Conservation (phyloP, 2,329 filamentous ascomycete genomes). For the Emmonsia crescens region DNA sequence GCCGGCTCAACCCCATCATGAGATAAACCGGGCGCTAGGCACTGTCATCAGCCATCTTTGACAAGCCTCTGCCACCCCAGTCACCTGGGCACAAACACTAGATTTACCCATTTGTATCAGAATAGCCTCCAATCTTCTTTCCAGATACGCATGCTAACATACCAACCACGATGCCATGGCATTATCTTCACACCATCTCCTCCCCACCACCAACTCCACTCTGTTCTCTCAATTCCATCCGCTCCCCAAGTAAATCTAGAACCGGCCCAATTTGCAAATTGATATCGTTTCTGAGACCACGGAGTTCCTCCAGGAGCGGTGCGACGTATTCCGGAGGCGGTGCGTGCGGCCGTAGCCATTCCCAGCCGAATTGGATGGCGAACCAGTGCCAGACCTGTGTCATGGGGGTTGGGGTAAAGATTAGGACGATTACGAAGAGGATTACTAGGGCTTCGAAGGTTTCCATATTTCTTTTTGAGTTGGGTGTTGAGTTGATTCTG, state of each 20-base stretch:
- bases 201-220: background rate
- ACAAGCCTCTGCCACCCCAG: background rate
- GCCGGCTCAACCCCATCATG: background rate
- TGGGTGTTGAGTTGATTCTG: background rate
- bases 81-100: background rate
- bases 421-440: background rate
- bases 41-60: background rate
- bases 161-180: too few species aligned
- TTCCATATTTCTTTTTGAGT: background rate
- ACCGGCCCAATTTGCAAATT: background rate
- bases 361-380: background rate
- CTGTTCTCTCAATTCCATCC: background rate
- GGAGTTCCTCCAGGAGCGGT: background rate
- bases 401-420: background rate
- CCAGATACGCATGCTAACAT: too few species aligned
- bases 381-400: background rate
- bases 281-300: background rate
- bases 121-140: background rate
- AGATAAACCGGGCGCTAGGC: background rate
- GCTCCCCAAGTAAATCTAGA: background rate
- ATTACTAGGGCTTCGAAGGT: background rate
- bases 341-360: background rate
- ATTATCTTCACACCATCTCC: background rate
- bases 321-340: background rate
- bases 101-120: background rate